Evolutionary conservation across 768 basidiomycete genomes (phyloP), one percentile per base, ranked within the genome.

Genomic region (Cubamyces lactineus): DNA sequence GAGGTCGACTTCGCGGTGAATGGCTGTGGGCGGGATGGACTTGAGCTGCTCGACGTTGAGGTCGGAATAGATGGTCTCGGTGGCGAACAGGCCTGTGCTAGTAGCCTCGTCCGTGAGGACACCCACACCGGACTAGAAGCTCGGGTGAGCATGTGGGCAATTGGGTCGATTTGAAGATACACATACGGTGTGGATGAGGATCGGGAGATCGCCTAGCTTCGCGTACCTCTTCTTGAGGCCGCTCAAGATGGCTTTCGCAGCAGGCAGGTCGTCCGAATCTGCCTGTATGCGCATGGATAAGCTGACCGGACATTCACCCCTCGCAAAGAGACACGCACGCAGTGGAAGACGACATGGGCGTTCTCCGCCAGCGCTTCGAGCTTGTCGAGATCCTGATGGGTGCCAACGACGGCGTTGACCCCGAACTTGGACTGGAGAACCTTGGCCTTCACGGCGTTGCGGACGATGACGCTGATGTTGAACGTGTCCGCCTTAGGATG

Each of bases 171-270:
- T 7, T 1, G 12, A 43, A 21, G 23, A 23, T 28, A 24, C 19
- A 72, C 86, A 65, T 65, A 86, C 88, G 0, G 86, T 87, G 66
- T 91, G 85, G n/a, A 91, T 87, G 11, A 85, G 75, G 59, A 78
- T 76, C 5, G 85, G 79, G 2, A 71, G 67, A 2, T 69, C 74
- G 3, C 82, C 81, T 0, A 79, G 80, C 21, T 64, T 68, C 34
- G 77, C 74, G 53, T 79, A 71, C 21, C 77, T 72, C 64, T 76
- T 80, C 74, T 81, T 84, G 69, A 84, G 61, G 1, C 88, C 87
- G 13, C 70, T 75, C 57, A 89, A 70, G 9, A 82, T 79, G 1
- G 83, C 81, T 40, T 77, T 65, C 0, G 76, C 77, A 0, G 81
- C 81, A 0, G 70, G 68, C 0, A 80, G 54, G 53, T 86, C 71